Evolutionary conservation across 139 green algal species (phyloP), one percentile per base, ranked within the genome.

Genomic region (Pleodorina starrii): DNA sequence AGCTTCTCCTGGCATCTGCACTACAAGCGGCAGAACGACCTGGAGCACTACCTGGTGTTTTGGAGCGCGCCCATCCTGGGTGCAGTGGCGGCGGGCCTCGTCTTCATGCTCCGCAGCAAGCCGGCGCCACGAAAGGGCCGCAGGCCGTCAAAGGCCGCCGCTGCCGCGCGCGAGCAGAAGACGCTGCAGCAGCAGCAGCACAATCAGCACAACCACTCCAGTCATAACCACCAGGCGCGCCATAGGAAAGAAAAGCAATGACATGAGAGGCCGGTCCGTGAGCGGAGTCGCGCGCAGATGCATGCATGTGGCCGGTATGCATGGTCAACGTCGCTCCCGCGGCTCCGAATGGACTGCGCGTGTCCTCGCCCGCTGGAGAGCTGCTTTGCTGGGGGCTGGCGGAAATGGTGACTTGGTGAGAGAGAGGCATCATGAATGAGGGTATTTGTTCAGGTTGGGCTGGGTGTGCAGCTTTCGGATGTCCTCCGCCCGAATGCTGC

Each of bases 51-150:
- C 2, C 38, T 88, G 29, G 88, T 93, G 7, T 94, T 92, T 57
- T 94, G 92, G 92, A 68, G 77, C 32, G 92, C 90, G 1, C 92
- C 92, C 36, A 86, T 94, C 42, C 38, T 83, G 17, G 92, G 92
- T 0, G 88, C 92, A 0, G 23, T 91, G 40, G 21, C 79, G 7
- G 92, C 90, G 0, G 92, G 90, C 0, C 71, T 92, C 63, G 21
- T 86, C 10, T 92, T 81, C 32, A n/a, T 66, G 29, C 7, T 57
- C 35, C 46, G 63, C 19, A 63, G 69, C 46, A 54, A 14, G n/a
- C 9, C 42, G 1, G 10, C 81, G 7, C 1, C 0, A 2, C 59
- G 81, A 11, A 87, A 77, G 44, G 42, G 21, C 11, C 60, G 81
- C 17, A 11, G 43, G 60, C 81, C 60, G 5, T 78, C 57, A 29